phyloP scores from a whole-genome alignment of 2,329 filamentous ascomycete species.

The Fusarium sp. region DNA sequence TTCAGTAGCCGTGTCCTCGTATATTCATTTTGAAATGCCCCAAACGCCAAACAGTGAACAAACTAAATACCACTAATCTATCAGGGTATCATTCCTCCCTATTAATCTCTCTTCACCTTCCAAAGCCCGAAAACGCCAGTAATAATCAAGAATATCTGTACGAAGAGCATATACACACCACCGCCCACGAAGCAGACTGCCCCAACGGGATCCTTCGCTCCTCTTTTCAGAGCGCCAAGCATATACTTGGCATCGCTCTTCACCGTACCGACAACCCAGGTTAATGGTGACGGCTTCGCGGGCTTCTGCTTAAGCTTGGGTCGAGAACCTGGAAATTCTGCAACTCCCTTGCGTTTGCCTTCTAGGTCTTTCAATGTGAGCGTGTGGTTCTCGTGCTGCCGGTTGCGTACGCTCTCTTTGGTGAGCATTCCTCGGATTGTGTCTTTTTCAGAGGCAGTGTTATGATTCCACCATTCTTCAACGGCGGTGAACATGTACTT shows the following conservation, averaged over 20 bases:
- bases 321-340: constrained; percentile 43
- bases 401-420: constrained; percentile 42
- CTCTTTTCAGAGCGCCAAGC: constrained; percentile 26
- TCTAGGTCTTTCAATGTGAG: constrained; percentile 42
- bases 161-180: constrained; percentile 25
- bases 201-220: constrained; percentile 30
- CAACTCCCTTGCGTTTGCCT: constrained; percentile 42
- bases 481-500: constrained; percentile 85
- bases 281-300: constrained; percentile 37
- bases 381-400: constrained; percentile 46
- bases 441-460: constrained; percentile 35
- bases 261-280: constrained; percentile 36
- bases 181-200: constrained; percentile 15
- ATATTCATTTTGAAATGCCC: background rate
- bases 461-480: constrained; percentile 75
- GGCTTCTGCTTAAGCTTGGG: constrained; percentile 38
- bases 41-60: background rate
- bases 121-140: constrained; percentile 9
- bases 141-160: constrained; percentile 10
- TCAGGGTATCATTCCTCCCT: background rate
- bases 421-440: constrained; percentile 41
- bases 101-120: constrained; percentile 1
- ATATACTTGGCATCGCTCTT: constrained; percentile 37
- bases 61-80: background rate
- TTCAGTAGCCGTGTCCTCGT: background rate